Base-by-base conservation (phyloP, 1,284 basidiomycete genomes). In the Boletus coffeatus region DNA sequence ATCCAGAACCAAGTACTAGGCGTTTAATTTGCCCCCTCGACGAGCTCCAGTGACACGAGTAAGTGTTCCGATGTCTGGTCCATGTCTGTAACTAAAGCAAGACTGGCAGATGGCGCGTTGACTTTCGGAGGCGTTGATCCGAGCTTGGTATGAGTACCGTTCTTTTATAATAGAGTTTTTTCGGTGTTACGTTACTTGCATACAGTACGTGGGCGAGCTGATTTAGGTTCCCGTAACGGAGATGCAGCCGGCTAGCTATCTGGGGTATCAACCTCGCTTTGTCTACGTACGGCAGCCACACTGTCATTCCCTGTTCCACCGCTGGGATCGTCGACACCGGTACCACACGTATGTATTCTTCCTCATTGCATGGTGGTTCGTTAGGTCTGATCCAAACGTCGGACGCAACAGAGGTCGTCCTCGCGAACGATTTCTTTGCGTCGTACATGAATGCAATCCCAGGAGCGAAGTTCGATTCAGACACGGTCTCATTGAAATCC, bases 211-310 rank as follows among this genome's bases (percentile, higher is more conserved):
- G 8, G 69, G 71, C 10, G 41, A 58, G 11, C 8, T 71, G 21
- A 11, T 37, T 18, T 72, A 68, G 29, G 41, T 16, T 21, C 72
- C 72, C 21, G 4, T 74, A 43, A 75, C 73, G 25, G 0, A 50
- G 14, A 73, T 63, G 10, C 11, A 7, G n/a, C 71, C 70, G 13
- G 37, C 72, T 6, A 3, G 50, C 1, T 1, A 3, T 14, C 55
- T 74, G 72, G 73, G 72, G 71, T 2, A 66, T 72, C 58, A 65
- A 75, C 9, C 6, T 75, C 16, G 67, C 68, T 1, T 43, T 4
- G 36, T 36, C 36, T 36, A 36, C 36, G 5, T 36, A 36, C 36
- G 36, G 36, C 36, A 36, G 11, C 4, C 36, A 36, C 36, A 36
- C 36, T 36, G 11, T 36, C 36, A 36, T 36, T 36, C 36, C 36